Evolutionary conservation across 2,329 filamentous ascomycete genomes (phyloP).

Genomic region (Chaetothyriales sp.): DNA sequence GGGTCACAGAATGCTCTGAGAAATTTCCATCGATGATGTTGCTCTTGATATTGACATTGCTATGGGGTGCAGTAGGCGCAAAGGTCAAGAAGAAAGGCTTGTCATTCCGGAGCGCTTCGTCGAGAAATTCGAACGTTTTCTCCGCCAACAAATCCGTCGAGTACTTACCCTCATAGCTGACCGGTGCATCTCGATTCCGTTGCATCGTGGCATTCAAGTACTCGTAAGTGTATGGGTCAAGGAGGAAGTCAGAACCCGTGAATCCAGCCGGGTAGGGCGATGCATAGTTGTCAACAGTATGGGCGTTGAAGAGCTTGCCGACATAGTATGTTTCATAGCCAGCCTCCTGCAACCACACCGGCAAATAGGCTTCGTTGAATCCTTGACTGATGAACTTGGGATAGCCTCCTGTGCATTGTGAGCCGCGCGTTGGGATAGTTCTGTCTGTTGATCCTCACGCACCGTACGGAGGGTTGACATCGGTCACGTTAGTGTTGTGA

Average conservation of each 20-base stretch:
- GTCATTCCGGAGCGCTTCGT: conserved; percentile 42
- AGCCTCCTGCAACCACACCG: conserved; percentile 38
- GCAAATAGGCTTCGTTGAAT: conserved; percentile 38
- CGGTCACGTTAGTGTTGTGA: conserved; percentile 59
- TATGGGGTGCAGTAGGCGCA: conserved; percentile 55
- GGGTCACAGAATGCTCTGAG: conserved; percentile 19
- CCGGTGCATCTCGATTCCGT: conserved; percentile 42
- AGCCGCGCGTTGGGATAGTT: neutral
- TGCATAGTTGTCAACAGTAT: conserved; percentile 38
- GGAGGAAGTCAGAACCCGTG: conserved; percentile 30
- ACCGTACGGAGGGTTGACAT: conserved; percentile 32
- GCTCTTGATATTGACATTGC: conserved; percentile 31
- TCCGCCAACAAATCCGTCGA: conserved; percentile 46
- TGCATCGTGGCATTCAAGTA: conserved; percentile 55
- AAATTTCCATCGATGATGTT: conserved; percentile 21
- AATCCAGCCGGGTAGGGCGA: conserved; percentile 25
- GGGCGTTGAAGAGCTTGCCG: conserved; percentile 43
- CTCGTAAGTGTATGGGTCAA: conserved; percentile 44
- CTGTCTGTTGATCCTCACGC: neutral
- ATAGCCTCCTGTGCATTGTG: conserved; percentile 24
- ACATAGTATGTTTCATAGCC: conserved; percentile 43
- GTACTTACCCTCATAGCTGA: conserved; percentile 43
- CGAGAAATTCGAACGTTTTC: conserved; percentile 47
- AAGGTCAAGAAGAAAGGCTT: conserved; percentile 54
- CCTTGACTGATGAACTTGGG: conserved; percentile 40